Conservation (phyloP, 1,284 basidiomycete genomes). For the Cryptococcus neoformans region DNA sequence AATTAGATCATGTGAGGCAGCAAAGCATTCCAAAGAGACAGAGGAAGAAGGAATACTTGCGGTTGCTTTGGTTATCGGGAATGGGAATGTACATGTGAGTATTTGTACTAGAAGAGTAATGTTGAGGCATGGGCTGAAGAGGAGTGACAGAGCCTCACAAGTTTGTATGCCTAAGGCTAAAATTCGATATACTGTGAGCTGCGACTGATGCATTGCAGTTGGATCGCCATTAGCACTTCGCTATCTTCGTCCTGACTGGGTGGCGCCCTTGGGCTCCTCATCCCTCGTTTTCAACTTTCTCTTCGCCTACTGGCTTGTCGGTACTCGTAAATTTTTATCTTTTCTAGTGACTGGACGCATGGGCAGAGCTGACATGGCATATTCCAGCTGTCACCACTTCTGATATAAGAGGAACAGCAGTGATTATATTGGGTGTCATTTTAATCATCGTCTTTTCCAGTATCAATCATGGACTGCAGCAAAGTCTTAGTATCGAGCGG, state of each 20-base stretch:
- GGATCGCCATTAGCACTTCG: conserved; percentile 48
- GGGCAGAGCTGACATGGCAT: conserved; percentile 4
- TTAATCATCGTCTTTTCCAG: conserved; percentile 49
- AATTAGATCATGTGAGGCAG: conserved; percentile 47
- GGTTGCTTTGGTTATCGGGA: conserved; percentile 48
- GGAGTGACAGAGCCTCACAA: conserved; percentile 39
- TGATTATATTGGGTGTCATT: conserved; percentile 50
- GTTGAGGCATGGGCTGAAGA: conserved; percentile 6
- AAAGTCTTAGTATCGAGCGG: conserved; percentile 54
- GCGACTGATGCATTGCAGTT: conserved; percentile 20
- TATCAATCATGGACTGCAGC: conserved; percentile 50
- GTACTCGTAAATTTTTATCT: conserved; percentile 39
- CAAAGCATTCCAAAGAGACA: conserved; percentile 39
- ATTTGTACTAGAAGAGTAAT: neutral
- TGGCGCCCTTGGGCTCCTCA: conserved; percentile 47
- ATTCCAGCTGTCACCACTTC: conserved; percentile 41
- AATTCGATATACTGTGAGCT: neutral
- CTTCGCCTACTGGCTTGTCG: conserved; percentile 50
- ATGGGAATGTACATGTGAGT: conserved; percentile 50
- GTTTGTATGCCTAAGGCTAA: conserved; percentile 29
- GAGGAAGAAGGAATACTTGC: conserved; percentile 41
- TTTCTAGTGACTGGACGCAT: neutral
- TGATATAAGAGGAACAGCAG: conserved; percentile 46
- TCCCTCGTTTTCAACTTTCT: conserved; percentile 51
- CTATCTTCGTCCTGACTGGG: conserved; percentile 50